Evolutionary conservation across 352 stramenopile genomes (phyloP).

Genomic region (Pythium vanterpoolii): DNA sequence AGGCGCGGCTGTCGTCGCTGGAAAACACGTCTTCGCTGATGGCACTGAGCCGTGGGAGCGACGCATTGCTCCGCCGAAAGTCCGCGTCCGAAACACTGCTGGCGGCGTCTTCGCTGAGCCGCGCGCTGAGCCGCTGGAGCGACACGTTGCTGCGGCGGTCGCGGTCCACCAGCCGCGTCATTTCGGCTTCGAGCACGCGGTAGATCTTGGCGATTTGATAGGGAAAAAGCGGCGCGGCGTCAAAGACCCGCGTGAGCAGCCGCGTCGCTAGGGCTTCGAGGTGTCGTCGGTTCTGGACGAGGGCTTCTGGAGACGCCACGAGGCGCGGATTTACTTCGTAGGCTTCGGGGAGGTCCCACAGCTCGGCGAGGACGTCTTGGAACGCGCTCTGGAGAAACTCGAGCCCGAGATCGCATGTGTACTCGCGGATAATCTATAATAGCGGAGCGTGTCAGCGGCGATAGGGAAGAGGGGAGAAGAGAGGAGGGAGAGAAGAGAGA

Average conservation of each 20-base stretch:
- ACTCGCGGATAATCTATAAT: constrained; percentile 61
- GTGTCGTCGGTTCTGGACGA: constrained; percentile 45
- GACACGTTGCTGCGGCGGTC: constrained; percentile 50
- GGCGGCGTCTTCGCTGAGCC: neutral
- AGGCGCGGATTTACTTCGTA: constrained; percentile 69
- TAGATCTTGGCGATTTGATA: constrained; percentile 82
- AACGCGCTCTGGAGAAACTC: constrained; percentile 66
- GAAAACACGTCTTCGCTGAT: constrained; percentile 47
- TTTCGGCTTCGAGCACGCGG: constrained; percentile 62
- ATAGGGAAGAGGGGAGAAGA: constrained; percentile 18
- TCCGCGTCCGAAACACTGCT: too few relatives aligned
- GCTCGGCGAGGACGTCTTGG: constrained; percentile 42
- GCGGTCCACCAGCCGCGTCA: constrained; percentile 64
- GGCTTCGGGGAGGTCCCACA: constrained; percentile 42
- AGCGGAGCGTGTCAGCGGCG: neutral
- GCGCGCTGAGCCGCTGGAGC: constrained; percentile 32
- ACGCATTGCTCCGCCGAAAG: constrained; percentile 37
- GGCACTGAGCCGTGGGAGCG: constrained; percentile 36
- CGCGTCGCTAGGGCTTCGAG: constrained; percentile 53
- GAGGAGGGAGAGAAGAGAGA: neutral
- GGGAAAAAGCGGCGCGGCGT: constrained; percentile 48
- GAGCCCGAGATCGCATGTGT: constrained; percentile 64
- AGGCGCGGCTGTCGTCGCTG: constrained; percentile 24
- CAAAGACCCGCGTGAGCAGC: constrained; percentile 49
- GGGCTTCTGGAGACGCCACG: constrained; percentile 35